Evolutionary conservation across 129 eudicot species (phyloP).

Genomic region (Tanacetum coccineum): DNA sequence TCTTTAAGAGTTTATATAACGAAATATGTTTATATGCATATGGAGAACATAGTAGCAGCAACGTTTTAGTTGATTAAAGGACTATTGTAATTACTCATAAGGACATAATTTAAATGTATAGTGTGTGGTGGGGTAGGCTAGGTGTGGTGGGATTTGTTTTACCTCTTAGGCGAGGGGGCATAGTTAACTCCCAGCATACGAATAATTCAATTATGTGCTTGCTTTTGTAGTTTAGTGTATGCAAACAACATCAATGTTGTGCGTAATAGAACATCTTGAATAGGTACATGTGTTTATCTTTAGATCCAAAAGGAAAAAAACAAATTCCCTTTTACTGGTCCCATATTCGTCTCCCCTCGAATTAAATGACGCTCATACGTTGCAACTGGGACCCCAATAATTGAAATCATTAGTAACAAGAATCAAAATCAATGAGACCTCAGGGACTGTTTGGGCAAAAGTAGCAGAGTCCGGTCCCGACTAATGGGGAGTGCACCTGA

Average conservation of each 20-base stretch:
- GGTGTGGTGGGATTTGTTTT: background rate
- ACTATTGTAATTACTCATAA: background rate
- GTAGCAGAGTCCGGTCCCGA: too few relatives aligned
- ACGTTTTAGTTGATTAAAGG: too few relatives aligned
- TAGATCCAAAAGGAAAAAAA: background rate
- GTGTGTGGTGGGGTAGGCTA: background rate
- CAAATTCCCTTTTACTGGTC: background rate
- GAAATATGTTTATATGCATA: background rate
- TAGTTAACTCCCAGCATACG: background rate
- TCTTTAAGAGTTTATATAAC: background rate
- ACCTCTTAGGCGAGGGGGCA: background rate
- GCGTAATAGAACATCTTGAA: background rate
- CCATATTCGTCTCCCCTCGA: background rate
- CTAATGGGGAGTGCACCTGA: too few relatives aligned
- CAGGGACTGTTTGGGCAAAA: background rate
- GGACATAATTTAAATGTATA: background rate
- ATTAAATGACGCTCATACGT: background rate
- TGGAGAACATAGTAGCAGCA: background rate
- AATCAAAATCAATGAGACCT: slow-evolving; percentile 1
- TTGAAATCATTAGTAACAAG: background rate
- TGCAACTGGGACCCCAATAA: too few relatives aligned
- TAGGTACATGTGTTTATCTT: background rate
- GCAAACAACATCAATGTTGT: background rate
- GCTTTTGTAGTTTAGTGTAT: background rate
- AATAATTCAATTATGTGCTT: background rate